Evolutionary conservation across 768 basidiomycete species (phyloP), one percentile per base, ranked within the genome.

Genomic region (Galerina sulciceps): DNA sequence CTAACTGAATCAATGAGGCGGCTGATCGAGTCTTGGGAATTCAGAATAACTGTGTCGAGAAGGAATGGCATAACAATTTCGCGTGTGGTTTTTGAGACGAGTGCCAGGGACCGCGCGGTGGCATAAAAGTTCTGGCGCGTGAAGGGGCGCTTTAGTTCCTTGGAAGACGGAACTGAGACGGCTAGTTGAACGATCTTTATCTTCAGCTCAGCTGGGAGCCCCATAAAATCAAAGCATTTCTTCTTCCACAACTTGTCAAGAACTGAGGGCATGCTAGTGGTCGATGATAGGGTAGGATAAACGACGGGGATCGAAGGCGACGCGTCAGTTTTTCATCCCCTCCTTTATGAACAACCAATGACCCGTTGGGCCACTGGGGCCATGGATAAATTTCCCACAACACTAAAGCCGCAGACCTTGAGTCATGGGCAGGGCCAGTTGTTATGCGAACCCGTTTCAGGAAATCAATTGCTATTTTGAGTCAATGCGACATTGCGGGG

Each of bases 221-320:
- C 17, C 44, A 45, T 45, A 18, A 45, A n/a, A 6, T 45, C 23
- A 6, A 45, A 45, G 15, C 18, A n/a, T 45, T 6, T 45, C 9
- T 20, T 13, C 44, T 11, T 34, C 22, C 26, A 13, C 26, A 80
- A 54, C 93, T 93, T 2, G 73, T 88, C 6, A 48, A 36, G 36
- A 36, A 17, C 17, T 1, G 20, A 38, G 4, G 15, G 22, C 41
- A 43, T 11, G 31, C 31, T 31, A 31, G 17, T 41, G 22, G 22
- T 53, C 17, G 26, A 31, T 4, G 26, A 31, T 31, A 31, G 26
- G n/a, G n/a, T n/a, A n/a, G n/a, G n/a, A n/a, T 31, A 31, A 31
- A 31, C 26, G n/a, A n/a, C n/a, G n/a, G n/a, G n/a, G n/a, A n/a
- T n/a, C n/a, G n/a, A 31, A 8, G 26, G 26, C 26, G 26, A 31